phyloP scores from a whole-genome alignment of 805 yeast species.

The Starmerella bacillaris region DNA sequence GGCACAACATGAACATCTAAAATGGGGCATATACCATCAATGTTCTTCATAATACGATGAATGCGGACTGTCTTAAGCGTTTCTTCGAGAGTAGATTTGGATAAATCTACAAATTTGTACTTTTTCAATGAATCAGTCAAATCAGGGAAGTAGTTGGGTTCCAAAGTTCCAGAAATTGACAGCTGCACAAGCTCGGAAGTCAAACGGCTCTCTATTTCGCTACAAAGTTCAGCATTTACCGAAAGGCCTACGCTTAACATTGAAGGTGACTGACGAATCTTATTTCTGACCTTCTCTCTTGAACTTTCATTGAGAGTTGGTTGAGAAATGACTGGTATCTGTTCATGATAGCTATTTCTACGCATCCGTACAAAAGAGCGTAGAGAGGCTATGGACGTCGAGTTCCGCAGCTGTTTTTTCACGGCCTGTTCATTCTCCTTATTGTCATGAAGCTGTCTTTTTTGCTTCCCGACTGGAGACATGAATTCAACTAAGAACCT shows the following conservation, averaged over 20 bases:
- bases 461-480: background rate
- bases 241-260: constrained; percentile 24
- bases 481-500: too few relatives aligned
- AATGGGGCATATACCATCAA: constrained; percentile 28
- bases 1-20: constrained; percentile 28
- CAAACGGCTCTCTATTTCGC: constrained; percentile 14
- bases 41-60: constrained; percentile 23
- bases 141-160: constrained; percentile 15
- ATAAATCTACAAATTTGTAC: constrained; percentile 25
- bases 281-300: constrained; percentile 36
- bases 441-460: background rate
- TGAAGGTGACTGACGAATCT: constrained; percentile 35
- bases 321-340: constrained; percentile 28
- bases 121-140: constrained; percentile 29
- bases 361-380: constrained; percentile 1
- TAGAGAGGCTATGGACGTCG: constrained; percentile 8
- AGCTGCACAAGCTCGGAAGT: constrained; percentile 22
- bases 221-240: constrained; percentile 17
- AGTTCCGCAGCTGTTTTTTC: constrained; percentile 1
- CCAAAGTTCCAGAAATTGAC: constrained; percentile 16
- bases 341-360: constrained; percentile 1
- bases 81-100: constrained; percentile 21
- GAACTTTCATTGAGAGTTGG: constrained; percentile 43
- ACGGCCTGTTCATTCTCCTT: background rate
- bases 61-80: constrained; percentile 32